A percentile compares a stretch with the other conserved stretches of the same genome.
These are phyloP conservation scores for Monosporascus sp. DNA, from an alignment of 2,329 filamentous ascomycete genomes.

Conservation along the genomic window DNA sequence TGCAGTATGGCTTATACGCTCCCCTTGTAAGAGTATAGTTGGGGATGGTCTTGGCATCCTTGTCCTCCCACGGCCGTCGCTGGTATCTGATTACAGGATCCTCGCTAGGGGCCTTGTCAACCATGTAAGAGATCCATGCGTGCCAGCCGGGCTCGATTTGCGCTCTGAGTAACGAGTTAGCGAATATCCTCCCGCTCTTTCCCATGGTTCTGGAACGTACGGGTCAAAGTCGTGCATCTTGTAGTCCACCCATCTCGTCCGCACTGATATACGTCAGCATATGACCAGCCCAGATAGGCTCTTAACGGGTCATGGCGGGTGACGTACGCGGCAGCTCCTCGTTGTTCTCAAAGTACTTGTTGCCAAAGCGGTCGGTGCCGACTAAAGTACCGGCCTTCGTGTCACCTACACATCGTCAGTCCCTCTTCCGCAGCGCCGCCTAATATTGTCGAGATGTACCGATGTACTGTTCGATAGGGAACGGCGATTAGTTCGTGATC, in stretches of 20 bases:
- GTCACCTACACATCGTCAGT: conserved; percentile 59
- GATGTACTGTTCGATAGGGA: conserved; percentile 43
- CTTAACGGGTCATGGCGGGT: background rate
- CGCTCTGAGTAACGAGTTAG: conserved; percentile 40
- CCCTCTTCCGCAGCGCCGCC: background rate
- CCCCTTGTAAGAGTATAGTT: conserved; percentile 71
- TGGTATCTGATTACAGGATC: conserved; percentile 67
- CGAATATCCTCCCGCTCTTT: background rate
- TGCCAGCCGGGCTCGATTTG: conserved; percentile 98
- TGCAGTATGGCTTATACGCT: conserved; percentile 91
- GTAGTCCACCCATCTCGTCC: conserved; percentile 97
- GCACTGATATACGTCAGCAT: conserved; percentile 50
- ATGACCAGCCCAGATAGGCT: background rate
- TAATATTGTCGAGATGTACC: conserved; percentile 31
- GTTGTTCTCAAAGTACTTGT: conserved; percentile 96
- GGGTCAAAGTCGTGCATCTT: conserved; percentile 79
- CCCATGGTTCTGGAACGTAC: conserved; percentile 36
- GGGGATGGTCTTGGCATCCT: conserved; percentile 60
- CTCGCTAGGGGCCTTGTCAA: conserved; percentile 77
- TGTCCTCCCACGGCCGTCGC: conserved; percentile 70
- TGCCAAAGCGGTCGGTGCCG: conserved; percentile 83
- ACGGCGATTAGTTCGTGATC: conserved; percentile 18
- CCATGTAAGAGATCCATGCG: conserved; percentile 91
- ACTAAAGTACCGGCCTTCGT: conserved; percentile 90
- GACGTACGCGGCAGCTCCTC: conserved; percentile 86